phyloP scores from a whole-genome alignment of 257 asterid species.

The Solanum acaule region DNA sequence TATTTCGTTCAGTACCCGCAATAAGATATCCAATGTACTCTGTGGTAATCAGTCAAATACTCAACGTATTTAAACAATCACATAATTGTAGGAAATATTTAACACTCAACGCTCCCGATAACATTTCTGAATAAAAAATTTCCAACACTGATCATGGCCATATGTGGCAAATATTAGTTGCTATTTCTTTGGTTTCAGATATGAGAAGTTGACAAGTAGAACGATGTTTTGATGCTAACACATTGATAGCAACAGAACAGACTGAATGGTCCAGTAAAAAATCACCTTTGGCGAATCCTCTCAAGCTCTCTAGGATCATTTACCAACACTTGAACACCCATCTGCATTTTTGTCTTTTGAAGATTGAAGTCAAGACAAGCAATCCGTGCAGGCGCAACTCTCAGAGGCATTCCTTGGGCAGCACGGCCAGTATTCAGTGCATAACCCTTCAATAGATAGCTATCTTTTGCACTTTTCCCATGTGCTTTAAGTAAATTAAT shows the following conservation, averaged over 20 bases:
- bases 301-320: constrained; percentile 93
- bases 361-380: constrained; percentile 96
- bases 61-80: background rate
- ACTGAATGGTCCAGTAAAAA: background rate
- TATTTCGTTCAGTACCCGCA: background rate
- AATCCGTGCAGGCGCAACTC: constrained; percentile 74
- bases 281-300: constrained; percentile 87
- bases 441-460: constrained; percentile 79
- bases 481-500: constrained; percentile 91
- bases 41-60: background rate
- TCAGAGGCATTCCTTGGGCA: constrained; percentile 89
- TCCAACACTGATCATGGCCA: background rate
- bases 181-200: background rate
- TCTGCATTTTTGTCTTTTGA: constrained; percentile 89
- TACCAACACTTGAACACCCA: constrained; percentile 93
- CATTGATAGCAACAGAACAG: background rate
- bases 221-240: background rate
- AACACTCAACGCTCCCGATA: background rate
- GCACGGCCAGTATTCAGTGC: constrained; percentile 92
- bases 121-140: background rate
- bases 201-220: background rate
- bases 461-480: constrained; percentile 87
- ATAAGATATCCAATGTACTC: background rate
- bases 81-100: background rate
- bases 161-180: background rate